Evolutionary conservation across 345 rosid genomes (phyloP).

Genomic region (Anacardium occidentale): DNA sequence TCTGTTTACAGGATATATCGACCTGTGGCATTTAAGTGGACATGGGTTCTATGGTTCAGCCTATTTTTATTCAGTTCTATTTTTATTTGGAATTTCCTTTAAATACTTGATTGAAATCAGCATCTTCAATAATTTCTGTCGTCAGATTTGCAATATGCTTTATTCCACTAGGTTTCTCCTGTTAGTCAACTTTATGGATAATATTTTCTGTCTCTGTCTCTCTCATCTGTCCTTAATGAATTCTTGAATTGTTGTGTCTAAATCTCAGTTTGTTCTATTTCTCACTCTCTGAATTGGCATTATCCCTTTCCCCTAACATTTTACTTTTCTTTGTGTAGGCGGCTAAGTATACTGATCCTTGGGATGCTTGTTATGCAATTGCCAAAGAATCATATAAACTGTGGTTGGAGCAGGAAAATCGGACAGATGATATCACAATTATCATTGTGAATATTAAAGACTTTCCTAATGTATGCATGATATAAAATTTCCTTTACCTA

Average conservation of each 20-base stretch:
- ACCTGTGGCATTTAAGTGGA: background rate
- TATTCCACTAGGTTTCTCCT: background rate
- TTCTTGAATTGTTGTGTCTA: background rate
- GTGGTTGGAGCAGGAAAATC: constrained; percentile 85
- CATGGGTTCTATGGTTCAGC: background rate
- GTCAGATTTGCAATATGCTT: background rate
- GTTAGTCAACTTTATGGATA: background rate
- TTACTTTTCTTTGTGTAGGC: constrained; percentile 45
- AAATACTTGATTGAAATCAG: background rate
- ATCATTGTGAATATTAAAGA: constrained; percentile 81
- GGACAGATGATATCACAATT: constrained; percentile 96
- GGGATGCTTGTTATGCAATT: constrained; percentile 89
- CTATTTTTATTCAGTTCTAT: background rate
- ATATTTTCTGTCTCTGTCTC: background rate
- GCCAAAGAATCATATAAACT: constrained; percentile 86
- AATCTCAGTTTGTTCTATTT: background rate
- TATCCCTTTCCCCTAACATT: constrained; percentile 7
- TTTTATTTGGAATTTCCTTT: background rate
- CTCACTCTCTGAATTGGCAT: background rate
- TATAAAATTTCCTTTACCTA: constrained; percentile 11
- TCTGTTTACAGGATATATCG: background rate
- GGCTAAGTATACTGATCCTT: constrained; percentile 65
- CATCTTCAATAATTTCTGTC: background rate
- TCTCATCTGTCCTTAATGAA: background rate
- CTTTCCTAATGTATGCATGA: constrained; percentile 50